These are phyloP conservation scores for Paracoccidioides brasiliensis DNA, from an alignment of 2,329 filamentous ascomycete genomes.

Conservation along the genomic window DNA sequence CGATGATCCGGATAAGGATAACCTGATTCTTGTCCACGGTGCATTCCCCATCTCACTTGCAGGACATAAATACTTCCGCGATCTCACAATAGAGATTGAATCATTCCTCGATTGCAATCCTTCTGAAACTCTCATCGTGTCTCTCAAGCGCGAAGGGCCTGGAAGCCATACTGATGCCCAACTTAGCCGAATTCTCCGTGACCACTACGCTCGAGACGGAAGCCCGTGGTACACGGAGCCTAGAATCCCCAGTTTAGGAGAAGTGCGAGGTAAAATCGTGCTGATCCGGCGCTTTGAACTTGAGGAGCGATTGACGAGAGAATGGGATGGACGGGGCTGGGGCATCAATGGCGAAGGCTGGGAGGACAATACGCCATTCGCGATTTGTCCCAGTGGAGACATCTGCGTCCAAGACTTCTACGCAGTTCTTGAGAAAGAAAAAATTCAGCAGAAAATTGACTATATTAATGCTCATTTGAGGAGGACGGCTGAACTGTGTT, in stretches of 20 bases:
- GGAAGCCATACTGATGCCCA: conserved; percentile 69
- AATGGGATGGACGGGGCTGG: conserved; percentile 39
- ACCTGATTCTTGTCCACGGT: conserved; percentile 73
- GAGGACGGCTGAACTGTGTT: conserved; percentile 46
- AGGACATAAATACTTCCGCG: conserved; percentile 64
- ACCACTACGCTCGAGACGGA: conserved; percentile 50
- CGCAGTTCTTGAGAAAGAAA: conserved; percentile 61
- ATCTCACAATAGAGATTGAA: conserved; percentile 58
- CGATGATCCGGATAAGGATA: conserved; percentile 46
- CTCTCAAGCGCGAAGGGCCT: conserved; percentile 79
- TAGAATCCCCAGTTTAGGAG: conserved; percentile 62
- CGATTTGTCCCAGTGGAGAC: conserved; percentile 53
- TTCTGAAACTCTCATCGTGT: conserved; percentile 71
- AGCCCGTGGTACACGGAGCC: conserved; percentile 68
- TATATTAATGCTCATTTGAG: conserved; percentile 63
- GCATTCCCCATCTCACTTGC: conserved; percentile 79
- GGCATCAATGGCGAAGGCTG: conserved; percentile 52
- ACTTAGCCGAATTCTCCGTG: conserved; percentile 57
- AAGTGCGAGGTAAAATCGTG: conserved; percentile 69
- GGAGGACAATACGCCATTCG: conserved; percentile 81
- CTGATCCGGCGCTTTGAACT: conserved; percentile 69
- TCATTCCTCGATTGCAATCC: conserved; percentile 65
- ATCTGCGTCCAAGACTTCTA: conserved; percentile 92
- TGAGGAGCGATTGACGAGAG: conserved; percentile 34
- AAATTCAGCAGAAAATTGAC: conserved; percentile 68